Conservation (phyloP, 495 filamentous ascomycete genomes). For the Annulohypoxylon maeteangense region DNA sequence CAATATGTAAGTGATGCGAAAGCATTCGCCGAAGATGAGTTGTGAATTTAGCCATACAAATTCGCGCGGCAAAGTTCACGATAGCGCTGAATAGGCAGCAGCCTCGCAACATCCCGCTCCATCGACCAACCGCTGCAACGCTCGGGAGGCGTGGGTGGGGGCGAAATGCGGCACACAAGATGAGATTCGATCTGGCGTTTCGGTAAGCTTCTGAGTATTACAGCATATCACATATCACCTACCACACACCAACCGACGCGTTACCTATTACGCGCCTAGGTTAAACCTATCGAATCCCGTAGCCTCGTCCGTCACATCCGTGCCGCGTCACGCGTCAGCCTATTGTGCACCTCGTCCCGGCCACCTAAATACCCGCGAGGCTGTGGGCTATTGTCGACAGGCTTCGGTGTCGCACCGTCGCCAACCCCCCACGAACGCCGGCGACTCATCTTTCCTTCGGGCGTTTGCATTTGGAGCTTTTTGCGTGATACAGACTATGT, state of each 20-base stretch:
- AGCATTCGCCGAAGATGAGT: constrained; percentile 9
- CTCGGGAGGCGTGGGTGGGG: constrained; percentile 13
- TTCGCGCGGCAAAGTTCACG: constrained; percentile 8
- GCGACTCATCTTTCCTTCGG: constrained; percentile 4
- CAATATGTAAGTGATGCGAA: not conserved
- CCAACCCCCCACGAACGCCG: not conserved
- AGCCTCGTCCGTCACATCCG: constrained; percentile 14
- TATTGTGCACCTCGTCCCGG: constrained; percentile 25
- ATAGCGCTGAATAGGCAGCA: constrained; percentile 39
- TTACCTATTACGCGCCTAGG: constrained; percentile 28
- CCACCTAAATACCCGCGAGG: constrained; percentile 24
- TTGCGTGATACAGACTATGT: constrained; percentile 14
- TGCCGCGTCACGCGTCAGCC: constrained; percentile 38
- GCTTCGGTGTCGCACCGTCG: constrained; percentile 20
- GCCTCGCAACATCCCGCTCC: constrained; percentile 29
- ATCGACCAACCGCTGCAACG: constrained; percentile 17
- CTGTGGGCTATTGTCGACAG: constrained; percentile 7
- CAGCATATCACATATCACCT: not conserved
- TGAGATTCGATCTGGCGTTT: constrained; percentile 19
- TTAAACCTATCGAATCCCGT: constrained; percentile 9
- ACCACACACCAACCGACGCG: not conserved
- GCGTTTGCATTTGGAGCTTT: constrained; percentile 8
- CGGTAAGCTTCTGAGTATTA: constrained; percentile 20
- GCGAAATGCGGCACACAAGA: not conserved
- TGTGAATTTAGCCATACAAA: constrained; percentile 29